A percentile compares a stretch with the other conserved stretches of the same genome.
These are phyloP conservation scores for Thielaviopsis ethacetica DNA, from an alignment of 2,329 filamentous ascomycete genomes.

Conservation along the genomic window DNA sequence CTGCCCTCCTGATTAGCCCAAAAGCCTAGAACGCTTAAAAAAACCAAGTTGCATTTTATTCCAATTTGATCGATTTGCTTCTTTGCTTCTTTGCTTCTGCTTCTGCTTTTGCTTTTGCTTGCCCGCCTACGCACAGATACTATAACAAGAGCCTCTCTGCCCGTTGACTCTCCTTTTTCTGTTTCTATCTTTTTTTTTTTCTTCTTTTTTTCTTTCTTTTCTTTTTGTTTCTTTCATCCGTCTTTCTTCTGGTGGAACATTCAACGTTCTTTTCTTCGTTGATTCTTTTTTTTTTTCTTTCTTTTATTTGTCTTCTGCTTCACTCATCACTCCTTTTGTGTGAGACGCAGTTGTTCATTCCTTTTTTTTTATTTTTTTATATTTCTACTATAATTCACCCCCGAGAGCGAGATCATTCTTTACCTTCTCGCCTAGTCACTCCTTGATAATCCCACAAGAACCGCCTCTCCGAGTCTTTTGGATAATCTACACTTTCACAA, in stretches of 20 bases:
- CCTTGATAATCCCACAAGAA: not conserved
- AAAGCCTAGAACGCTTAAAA: not conserved
- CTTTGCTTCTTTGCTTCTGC: too few relatives aligned
- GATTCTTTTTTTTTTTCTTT: not conserved
- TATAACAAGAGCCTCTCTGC: not conserved
- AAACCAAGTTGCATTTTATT: not conserved
- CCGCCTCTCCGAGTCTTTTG: not conserved
- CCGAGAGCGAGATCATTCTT: not conserved
- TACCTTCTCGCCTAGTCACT: not conserved
- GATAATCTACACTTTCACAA: conserved; percentile 15
- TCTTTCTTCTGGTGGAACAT: not conserved
- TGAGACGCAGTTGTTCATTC: not conserved
- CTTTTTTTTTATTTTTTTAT: not conserved
- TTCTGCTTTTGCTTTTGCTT: not conserved
- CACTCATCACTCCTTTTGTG: not conserved
- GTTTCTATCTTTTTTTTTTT: not conserved
- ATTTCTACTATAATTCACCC: not conserved
- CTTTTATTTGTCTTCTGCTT: conserved; percentile 6
- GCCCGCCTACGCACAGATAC: not conserved
- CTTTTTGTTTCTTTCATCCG: not conserved
- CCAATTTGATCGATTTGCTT: too few relatives aligned
- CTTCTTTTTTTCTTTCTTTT: not conserved
- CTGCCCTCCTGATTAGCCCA: not conserved
- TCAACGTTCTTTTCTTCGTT: not conserved
- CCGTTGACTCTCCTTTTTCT: not conserved